Evolutionary conservation across 805 yeast genomes (phyloP), one percentile per base, ranked within the genome.

Genomic region (Suhomyces prunicola): DNA sequence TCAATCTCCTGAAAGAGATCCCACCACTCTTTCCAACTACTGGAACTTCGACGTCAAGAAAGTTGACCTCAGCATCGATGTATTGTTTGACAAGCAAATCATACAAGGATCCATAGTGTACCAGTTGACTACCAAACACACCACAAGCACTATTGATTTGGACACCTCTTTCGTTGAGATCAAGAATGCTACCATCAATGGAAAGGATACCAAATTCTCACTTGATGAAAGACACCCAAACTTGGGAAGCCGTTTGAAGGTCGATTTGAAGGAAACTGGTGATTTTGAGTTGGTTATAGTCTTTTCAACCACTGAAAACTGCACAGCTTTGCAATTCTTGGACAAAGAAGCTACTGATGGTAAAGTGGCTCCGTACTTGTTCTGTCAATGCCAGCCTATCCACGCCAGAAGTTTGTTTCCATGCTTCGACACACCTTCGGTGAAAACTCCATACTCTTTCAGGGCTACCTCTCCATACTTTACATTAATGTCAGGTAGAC

Each of bases 21-120:
- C 87, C 23, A 87, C 96, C 1, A 88, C 97, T 2, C 74, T 85
- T 46, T 70, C 74, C 33, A 70, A 70, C 57, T 70, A 67, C 54
- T 50, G 52, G 26, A 56, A 61, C 41, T 69, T 67, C 50, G 44
- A 56, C 17, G 60, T 67, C 12, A 22, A 46, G 12, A 54, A 54
- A 19, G 64, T 67, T 8, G 50, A 53, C 5, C 62, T 70, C 46
- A 57, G 61, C 45, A 50, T 68, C 31, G 56, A 57, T 8, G 63
- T 70, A 9, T 54, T 54, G 31, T 70, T 70, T 52, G 70, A 66
- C 23, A 39, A 55, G 22, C 57, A 67, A 49, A 53, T 44, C 9
- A 50, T 70, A 9, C 27, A 27, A 3, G 74, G 74, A 4, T 49
- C 54, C 8, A 71, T 69, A 17, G 50, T 44, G 2, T 67, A 58